Percentiles rank a stretch among this genome's conserved stretches.
phyloP scores from a whole-genome alignment of 2,329 filamentous ascomycete species.

The Sporothrix euskadiensis region DNA sequence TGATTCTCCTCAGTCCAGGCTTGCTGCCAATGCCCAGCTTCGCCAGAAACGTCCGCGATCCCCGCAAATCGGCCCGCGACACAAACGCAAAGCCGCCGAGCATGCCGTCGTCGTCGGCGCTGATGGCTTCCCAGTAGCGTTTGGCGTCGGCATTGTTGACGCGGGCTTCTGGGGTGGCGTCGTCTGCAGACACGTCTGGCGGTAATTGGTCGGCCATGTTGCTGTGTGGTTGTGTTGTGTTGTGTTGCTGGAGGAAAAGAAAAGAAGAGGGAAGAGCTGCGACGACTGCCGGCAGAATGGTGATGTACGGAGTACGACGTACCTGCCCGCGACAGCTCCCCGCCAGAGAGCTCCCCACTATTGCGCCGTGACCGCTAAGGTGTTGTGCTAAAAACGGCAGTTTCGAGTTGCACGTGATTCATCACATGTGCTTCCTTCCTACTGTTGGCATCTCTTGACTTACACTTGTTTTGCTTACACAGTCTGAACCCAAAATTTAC shows the following conservation, averaged over 20 bases:
- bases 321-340: not conserved
- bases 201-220: not conserved
- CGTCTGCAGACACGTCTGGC: not conserved
- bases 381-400: no score
- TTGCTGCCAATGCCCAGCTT: constrained; percentile 59
- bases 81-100: constrained; percentile 70
- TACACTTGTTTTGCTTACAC: no score
- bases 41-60: constrained; percentile 68
- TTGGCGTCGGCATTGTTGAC: constrained; percentile 43
- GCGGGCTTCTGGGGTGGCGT: constrained; percentile 37
- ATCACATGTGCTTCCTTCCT: no score
- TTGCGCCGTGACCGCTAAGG: not conserved
- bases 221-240: not conserved
- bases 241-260: not conserved
- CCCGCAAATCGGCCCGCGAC: constrained; percentile 69
- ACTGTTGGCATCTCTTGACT: no score
- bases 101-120: constrained; percentile 65
- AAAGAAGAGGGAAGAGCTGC: not conserved
- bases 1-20: constrained; percentile 38
- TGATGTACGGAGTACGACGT: no score
- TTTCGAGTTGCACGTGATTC: no score
- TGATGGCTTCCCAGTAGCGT: constrained; percentile 51
- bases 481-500: no score
- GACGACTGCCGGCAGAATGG: not conserved
- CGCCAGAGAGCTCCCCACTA: constrained; percentile 11